These are phyloP conservation scores for Cucumis melo DNA, from an alignment of 306 rosid genomes.

Conservation along the genomic window DNA sequence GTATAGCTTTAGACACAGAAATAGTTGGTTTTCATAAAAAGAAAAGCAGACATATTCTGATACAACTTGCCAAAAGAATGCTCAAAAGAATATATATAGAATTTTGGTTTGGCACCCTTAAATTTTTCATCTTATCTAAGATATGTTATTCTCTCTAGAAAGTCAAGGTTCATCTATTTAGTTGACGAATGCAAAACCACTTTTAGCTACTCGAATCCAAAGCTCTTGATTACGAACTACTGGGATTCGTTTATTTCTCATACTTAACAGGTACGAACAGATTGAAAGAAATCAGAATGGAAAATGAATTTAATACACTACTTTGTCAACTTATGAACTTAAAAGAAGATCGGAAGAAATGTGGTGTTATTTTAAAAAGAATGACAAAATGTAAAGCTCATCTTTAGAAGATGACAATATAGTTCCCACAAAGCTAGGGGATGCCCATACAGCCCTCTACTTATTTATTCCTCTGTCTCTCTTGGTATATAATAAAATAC, in stretches of 20 bases:
- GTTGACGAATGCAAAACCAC: not conserved
- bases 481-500: too few relatives aligned
- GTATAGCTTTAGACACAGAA: not conserved
- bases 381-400: too few relatives aligned
- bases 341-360: too few relatives aligned
- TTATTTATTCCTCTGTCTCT: not conserved
- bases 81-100: too few relatives aligned
- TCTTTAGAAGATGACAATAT: too few relatives aligned
- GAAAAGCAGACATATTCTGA: not conserved
- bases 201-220: not conserved
- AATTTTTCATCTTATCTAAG: not conserved
- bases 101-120: not conserved
- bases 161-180: not conserved
- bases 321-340: too few relatives aligned
- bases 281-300: not conserved
- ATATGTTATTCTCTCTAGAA: not conserved
- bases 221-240: not conserved
- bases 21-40: not conserved
- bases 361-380: too few relatives aligned
- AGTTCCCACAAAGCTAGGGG: not conserved
- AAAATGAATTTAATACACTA: not conserved
- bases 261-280: not conserved
- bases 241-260: not conserved
- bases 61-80: slow-evolving; percentile 2
- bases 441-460: not conserved